Evolutionary conservation across 139 green algal species (phyloP), one percentile per base, ranked within the genome.

Genomic region (Micromonas commoda): DNA sequence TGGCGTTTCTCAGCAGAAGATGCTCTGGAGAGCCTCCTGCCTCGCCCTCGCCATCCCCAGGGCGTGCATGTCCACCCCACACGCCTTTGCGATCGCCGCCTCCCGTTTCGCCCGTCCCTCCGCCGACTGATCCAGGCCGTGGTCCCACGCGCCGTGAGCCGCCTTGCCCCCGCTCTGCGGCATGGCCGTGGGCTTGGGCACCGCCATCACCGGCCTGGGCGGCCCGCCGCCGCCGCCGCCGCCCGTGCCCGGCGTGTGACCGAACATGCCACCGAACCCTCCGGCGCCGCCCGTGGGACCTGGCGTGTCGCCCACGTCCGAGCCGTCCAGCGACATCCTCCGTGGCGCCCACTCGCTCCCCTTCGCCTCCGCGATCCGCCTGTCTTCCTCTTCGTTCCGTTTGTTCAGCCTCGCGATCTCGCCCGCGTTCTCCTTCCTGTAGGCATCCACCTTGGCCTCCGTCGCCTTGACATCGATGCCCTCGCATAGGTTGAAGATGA

Each of bases 401-500:
- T 32, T 33, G 26, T 71, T 35, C 21, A 71, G 23, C 26, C 13
- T 2, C 68, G 68, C 68, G 29, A 77, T 77, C 71, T 77, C 71
- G 9, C 19, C 52, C 52, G 51, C 71, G 26, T 77, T 24, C 32
- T 69, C 51, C 20, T 33, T 4, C 3, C 24, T 67, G 51, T 77
- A 38, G 23, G 26, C 31, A 2, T 4, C 28, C 2, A 77, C 2
- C 45, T n/a, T 60, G 16, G 16, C 19, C 53, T 77, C 71, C 45
- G 71, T 77, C 13, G 24, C 71, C 24, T 20, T 52, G 6, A 68
- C 71, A 9, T 68, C 71, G 6, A 77, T 68, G 51, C 53, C 53
- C 33, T 77, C 71, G 26, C 20, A 54, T 31, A 68, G 28, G 26
- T 77, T 77, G 52, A 77, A 77, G 29, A 68, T 1, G 9, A 77